Evolutionary conservation across 805 yeast genomes (phyloP), one percentile per base, ranked within the genome.

Genomic region (Metschnikowia matae): DNA sequence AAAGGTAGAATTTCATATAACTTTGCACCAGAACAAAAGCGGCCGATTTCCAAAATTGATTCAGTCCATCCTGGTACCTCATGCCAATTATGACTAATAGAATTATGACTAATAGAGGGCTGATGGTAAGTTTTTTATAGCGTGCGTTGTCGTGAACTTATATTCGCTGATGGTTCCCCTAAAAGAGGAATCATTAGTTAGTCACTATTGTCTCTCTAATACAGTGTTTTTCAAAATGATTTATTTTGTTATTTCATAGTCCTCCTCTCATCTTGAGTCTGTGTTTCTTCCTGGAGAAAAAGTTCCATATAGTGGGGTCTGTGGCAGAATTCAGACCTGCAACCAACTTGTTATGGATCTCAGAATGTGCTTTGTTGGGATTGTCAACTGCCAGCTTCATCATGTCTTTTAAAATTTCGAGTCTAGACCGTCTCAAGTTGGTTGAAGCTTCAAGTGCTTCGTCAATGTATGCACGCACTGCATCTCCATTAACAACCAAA

Each of bases 401-500:
- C n/a, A 78, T 75, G 50, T 86, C 91, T 54, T 85, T 78, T 33
- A 82, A 75, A 35, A 74, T 69, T 46, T 88, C 95, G 36, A 85
- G 68, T 54, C 89, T 75, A 48, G 81, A 84, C 53, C 90, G 77
- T 58, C 95, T 78, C 29, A 85, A 62, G 23, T 70, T 69, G 0
- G 87, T 75, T 1, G 85, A 73, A 32, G 79, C 80, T 21, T 85
- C 94, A 65, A 85, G 73, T 53, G 87, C 81, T 51, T 76, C 73
- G 49, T 89, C 96, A 53, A 89, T 79, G 59, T 81, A 77, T 4
- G 70, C 68, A 58, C 96, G 75, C 29, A 89, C 81, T 1, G 76
- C 61, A 2, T 77, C 67, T 4, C 91, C 81, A 40, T 79, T 79
- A 23, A 81, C 74, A 20, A 88, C 67, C 10, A 91, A 64, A 29